Conservation (phyloP, 306 rosid species). For the Trichosanthes cucumerina region DNA sequence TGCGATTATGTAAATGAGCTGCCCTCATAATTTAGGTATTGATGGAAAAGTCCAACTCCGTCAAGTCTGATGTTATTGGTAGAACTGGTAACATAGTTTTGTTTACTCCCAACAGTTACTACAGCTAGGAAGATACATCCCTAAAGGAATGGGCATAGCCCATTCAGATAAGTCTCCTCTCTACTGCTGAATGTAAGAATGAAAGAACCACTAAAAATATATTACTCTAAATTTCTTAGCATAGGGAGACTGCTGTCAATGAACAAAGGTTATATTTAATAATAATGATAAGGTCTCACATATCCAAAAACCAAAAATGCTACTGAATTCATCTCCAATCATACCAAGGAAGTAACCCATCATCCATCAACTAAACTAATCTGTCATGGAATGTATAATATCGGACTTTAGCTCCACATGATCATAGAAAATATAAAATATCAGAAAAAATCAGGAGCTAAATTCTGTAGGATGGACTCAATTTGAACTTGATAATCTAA, state of each 20-base stretch:
- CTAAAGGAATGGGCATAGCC: not conserved
- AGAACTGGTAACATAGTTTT: not conserved
- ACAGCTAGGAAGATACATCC: not conserved
- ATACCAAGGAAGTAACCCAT: not conserved
- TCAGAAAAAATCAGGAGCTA: not conserved
- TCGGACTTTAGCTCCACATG: not conserved
- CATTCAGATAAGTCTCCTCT: not conserved
- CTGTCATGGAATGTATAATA: not conserved
- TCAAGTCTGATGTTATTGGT: not conserved
- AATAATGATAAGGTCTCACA: not conserved
- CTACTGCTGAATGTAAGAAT: not conserved
- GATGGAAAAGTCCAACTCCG: not conserved
- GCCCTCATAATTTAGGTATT: not conserved
- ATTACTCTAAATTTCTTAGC: not conserved
- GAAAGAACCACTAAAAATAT: not conserved
- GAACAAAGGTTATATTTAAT: not conserved
- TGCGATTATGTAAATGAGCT: not conserved
- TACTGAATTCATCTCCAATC: not conserved
- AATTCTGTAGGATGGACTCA: not conserved
- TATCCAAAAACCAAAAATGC: not conserved
- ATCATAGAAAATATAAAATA: not conserved
- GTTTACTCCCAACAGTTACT: not conserved
- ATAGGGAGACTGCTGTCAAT: not conserved
- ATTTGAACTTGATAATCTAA: not conserved
- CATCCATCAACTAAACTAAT: not conserved